Evolutionary conservation across 805 yeast genomes (phyloP).

Genomic region (Candida peoriensis): DNA sequence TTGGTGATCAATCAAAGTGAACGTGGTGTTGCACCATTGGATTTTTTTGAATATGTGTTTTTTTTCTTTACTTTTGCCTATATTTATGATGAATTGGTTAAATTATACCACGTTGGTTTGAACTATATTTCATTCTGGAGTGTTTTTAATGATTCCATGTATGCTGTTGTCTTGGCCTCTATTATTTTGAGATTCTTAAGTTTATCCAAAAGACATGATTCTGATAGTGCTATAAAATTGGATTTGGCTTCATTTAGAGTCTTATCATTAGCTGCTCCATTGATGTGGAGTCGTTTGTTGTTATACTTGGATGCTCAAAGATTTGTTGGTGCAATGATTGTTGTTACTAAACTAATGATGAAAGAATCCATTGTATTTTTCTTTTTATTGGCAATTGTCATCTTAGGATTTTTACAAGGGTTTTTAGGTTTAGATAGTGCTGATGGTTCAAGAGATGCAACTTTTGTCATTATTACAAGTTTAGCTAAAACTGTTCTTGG

Average conservation of each 20-base stretch:
- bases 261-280: slow-evolving; percentile 76
- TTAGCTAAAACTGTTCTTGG: slow-evolving; percentile 71
- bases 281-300: slow-evolving; percentile 78
- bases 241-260: slow-evolving; percentile 64
- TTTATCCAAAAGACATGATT: slow-evolving; percentile 22
- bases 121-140: slow-evolving; percentile 74
- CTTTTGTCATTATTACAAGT: slow-evolving; percentile 55
- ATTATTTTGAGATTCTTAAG: slow-evolving; percentile 46
- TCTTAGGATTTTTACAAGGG: slow-evolving; percentile 80
- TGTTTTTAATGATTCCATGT: slow-evolving; percentile 69
- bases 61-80: slow-evolving; percentile 65
- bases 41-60: slow-evolving; percentile 49
- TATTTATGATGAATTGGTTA: slow-evolving; percentile 60
- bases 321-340: slow-evolving; percentile 86
- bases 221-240: slow-evolving; percentile 26
- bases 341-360: slow-evolving; percentile 81
- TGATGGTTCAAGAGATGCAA: slow-evolving; percentile 78
- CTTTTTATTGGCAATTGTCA: slow-evolving; percentile 62
- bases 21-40: slow-evolving; percentile 30
- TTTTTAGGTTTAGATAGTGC: slow-evolving; percentile 83
- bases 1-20: slow-evolving; percentile 55
- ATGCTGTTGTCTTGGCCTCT: slow-evolving; percentile 47
- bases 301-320: slow-evolving; percentile 72
- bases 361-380: slow-evolving; percentile 82
- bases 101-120: slow-evolving; percentile 72